Conservation (phyloP, 2,329 filamentous ascomycete genomes). For the Aureobasidium namibiae region DNA sequence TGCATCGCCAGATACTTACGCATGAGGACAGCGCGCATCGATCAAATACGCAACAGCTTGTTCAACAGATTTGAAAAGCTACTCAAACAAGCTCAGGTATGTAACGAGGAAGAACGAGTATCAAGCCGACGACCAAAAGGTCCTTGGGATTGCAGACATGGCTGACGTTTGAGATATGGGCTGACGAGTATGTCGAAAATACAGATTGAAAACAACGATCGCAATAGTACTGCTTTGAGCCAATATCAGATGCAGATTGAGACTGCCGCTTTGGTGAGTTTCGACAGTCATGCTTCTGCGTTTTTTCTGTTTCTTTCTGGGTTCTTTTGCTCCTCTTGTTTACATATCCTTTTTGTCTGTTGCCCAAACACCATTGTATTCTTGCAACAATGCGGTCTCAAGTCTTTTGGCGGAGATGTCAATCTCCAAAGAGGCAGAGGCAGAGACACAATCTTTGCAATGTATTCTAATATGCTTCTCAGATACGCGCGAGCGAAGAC, state of each 20-base stretch:
- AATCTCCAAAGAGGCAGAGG: too few relatives aligned
- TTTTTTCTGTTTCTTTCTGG: neutral
- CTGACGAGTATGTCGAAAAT: neutral
- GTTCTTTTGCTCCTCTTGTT: neutral
- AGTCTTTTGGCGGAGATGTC: too few relatives aligned
- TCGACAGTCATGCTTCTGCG: too few relatives aligned
- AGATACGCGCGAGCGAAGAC: conserved; percentile 56
- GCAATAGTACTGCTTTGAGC: conserved; percentile 48
- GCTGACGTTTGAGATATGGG: too few relatives aligned
- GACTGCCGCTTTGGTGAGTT: conserved; percentile 47
- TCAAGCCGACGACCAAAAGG: neutral
- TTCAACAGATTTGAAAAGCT: conserved; percentile 49
- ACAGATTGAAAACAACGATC: conserved; percentile 43
- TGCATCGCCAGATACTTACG: neutral
- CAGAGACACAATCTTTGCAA: neutral
- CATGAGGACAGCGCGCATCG: conserved; percentile 29
- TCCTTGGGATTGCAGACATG: neutral
- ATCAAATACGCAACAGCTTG: conserved; percentile 31
- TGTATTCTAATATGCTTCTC: too few relatives aligned
- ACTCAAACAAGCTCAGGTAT: conserved; percentile 44
- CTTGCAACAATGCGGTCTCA: neutral
- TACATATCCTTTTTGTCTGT: neutral
- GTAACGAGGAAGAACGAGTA: neutral
- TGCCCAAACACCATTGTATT: neutral
- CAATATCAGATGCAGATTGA: conserved; percentile 52